Percentiles rank a stretch among this genome's conserved stretches.
These are phyloP conservation scores for Suillus placidus DNA, from an alignment of 768 basidiomycete genomes.

Conservation along the genomic window DNA sequence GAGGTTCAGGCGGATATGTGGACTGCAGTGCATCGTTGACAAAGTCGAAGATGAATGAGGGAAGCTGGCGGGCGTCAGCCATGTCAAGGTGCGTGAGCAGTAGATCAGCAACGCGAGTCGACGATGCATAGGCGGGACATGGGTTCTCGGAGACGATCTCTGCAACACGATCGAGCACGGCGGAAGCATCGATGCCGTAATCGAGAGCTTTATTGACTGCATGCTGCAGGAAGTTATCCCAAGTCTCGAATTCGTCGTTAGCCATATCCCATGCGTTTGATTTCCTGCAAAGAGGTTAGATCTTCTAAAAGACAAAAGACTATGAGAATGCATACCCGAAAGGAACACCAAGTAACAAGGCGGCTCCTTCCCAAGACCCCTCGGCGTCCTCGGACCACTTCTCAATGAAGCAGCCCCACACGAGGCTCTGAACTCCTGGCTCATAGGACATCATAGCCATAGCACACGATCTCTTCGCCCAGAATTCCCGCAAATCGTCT, in stretches of 20 bases:
- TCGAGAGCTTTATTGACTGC: constrained; percentile 61
- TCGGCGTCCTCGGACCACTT: constrained; percentile 53
- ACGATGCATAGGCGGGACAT: constrained; percentile 42
- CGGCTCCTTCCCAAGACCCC: constrained; percentile 56
- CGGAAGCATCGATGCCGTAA: constrained; percentile 53
- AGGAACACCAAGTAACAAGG: constrained; percentile 57
- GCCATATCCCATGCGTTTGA: constrained; percentile 53
- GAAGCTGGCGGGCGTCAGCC: constrained; percentile 53
- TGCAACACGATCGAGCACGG: constrained; percentile 62
- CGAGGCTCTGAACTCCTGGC: constrained; percentile 43
- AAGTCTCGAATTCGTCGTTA: constrained; percentile 55
- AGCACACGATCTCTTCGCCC: constrained; percentile 37
- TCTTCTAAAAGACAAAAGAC: not conserved
- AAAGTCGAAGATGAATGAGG: constrained; percentile 57
- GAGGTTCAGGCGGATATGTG: constrained; percentile 67
- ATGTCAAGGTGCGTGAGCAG: constrained; percentile 58
- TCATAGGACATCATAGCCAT: constrained; percentile 36
- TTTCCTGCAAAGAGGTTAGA: not conserved
- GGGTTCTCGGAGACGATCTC: constrained; percentile 44
- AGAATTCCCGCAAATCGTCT: constrained; percentile 55
- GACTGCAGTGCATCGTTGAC: constrained; percentile 60
- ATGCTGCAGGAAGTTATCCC: constrained; percentile 60
- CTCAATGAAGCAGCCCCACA: constrained; percentile 62
- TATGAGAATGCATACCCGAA: constrained; percentile 53
- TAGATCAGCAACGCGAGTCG: constrained; percentile 61